These are phyloP conservation scores for Lathyrus sativus DNA, from an alignment of 306 rosid genomes.

Conservation along the genomic window DNA sequence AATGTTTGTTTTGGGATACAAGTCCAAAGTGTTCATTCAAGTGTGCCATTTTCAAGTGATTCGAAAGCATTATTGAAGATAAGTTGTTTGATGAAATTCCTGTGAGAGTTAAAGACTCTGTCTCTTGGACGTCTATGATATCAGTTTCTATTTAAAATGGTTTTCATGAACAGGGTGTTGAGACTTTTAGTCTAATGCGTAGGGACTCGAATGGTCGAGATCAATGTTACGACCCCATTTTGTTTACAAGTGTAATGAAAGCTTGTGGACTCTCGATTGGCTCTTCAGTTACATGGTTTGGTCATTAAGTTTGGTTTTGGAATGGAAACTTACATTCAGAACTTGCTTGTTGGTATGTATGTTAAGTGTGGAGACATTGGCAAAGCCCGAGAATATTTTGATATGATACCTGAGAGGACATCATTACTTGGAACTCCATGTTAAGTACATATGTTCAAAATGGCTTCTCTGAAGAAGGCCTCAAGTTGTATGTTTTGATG, in stretches of 20 bases:
- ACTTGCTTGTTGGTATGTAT: slow-evolving; percentile 65
- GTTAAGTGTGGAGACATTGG: slow-evolving; percentile 55
- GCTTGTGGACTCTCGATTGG: no score
- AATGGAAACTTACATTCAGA: slow-evolving; percentile 47
- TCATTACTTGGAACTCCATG: no score
- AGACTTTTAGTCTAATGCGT: slow-evolving; percentile 50
- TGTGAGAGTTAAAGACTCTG: slow-evolving; percentile 54
- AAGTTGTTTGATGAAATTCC: no score
- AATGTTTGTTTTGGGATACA: no score
- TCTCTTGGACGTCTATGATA: slow-evolving; percentile 72
- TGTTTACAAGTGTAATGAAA: no score
- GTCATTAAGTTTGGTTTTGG: slow-evolving; percentile 45
- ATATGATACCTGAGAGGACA: no score
- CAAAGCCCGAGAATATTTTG: slow-evolving; percentile 60
- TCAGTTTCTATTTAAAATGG: slow-evolving; percentile 61
- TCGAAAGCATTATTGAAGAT: no score
- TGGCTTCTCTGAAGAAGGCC: slow-evolving; percentile 65
- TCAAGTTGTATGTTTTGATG: slow-evolving; percentile 57
- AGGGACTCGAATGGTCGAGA: slow-evolving; percentile 6
- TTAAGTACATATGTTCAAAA: slow-evolving; percentile 60
- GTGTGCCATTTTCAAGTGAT: no score
- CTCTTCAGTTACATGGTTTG: no score
- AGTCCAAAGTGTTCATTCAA: no score
- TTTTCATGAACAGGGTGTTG: slow-evolving; percentile 35
- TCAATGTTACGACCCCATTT: no score